A percentile compares a stretch with the other conserved stretches of the same genome.
Conservation (phyloP, 148 eudicot genomes). For the Persicaria tinctoria region DNA sequence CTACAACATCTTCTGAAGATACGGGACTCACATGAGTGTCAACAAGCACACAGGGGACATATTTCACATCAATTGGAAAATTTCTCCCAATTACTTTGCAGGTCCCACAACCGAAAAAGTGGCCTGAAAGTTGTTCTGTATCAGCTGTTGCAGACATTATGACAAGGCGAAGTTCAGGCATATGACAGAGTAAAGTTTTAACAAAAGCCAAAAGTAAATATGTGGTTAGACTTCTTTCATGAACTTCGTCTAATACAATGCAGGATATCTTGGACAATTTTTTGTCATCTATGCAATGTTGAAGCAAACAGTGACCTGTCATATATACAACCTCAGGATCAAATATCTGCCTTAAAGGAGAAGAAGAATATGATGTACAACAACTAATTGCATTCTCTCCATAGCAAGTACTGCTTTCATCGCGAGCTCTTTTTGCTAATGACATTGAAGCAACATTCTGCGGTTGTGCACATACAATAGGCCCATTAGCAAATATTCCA, state of each 20-base stretch:
- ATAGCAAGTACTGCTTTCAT: conserved; percentile 68
- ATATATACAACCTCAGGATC: conserved; percentile 44
- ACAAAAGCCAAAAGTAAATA: conserved; percentile 79
- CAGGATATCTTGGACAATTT: conserved; percentile 61
- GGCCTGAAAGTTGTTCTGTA: conserved; percentile 65
- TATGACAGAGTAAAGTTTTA: conserved; percentile 51
- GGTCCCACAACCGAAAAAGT: conserved; percentile 65
- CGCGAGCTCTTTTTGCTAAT: conserved; percentile 58
- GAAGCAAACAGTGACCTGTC: conserved; percentile 95
- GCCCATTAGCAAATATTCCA: too few species aligned
- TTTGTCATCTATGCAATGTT: conserved; percentile 66
- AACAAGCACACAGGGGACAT: too few species aligned
- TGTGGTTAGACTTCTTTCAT: conserved; percentile 88
- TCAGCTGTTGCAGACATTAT: conserved; percentile 98
- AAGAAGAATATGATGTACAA: conserved; percentile 46
- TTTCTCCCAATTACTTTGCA: conserved; percentile 57
- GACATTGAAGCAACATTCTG: too few species aligned
- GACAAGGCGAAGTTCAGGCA: conserved; percentile 69
- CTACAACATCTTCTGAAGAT: conserved; percentile 11
- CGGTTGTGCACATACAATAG: too few species aligned
- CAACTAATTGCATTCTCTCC: conserved; percentile 29
- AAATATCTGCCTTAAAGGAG: conserved; percentile 15
- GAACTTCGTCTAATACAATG: conserved; percentile 90
- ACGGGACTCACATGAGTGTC: too few species aligned
- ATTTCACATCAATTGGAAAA: too few species aligned